Evolutionary conservation across 331 rosid species (phyloP).

Genomic region (Malus hybrid): DNA sequence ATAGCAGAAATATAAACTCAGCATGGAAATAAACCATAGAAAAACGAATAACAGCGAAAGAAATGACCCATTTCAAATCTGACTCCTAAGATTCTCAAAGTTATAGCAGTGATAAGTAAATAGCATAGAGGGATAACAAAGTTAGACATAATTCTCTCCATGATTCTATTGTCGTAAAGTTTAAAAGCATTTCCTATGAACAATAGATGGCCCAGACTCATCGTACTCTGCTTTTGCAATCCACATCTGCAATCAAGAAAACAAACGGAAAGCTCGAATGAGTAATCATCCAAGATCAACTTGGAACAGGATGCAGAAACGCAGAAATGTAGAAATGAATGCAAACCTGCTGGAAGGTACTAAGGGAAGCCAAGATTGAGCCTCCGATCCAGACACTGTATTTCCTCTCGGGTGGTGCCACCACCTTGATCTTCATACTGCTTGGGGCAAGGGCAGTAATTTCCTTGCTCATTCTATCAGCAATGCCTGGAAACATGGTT

Average conservation of each 20-base stretch:
- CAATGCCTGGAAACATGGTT: conserved; percentile 96
- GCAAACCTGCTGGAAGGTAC: conserved; percentile 99
- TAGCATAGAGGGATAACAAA: conserved; percentile 39
- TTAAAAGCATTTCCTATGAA: conserved; percentile 96
- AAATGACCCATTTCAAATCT: conserved; percentile 32
- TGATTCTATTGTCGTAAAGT: conserved; percentile 21
- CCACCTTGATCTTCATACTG: conserved; percentile 99
- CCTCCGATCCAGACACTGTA: conserved; percentile 99
- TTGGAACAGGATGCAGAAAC: neutral
- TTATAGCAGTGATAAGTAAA: conserved; percentile 42
- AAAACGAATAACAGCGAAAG: conserved; percentile 6
- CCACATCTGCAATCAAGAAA: conserved; percentile 76
- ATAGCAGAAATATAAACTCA: neutral
- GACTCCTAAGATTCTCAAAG: conserved; percentile 39
- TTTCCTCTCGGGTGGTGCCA: conserved; percentile 97
- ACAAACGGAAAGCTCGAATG: neutral
- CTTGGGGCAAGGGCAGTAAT: conserved; percentile 96
- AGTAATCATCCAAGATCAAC: neutral
- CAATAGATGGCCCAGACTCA: conserved; percentile 98
- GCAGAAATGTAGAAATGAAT: neutral
- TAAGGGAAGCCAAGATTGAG: conserved; percentile 95
- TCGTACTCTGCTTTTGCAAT: conserved; percentile 97
- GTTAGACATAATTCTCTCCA: conserved; percentile 41
- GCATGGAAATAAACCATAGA: neutral
- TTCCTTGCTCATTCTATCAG: conserved; percentile 98